Base-by-base conservation (phyloP, 2,329 filamentous ascomycete species). In the Blastomyces silverae region DNA sequence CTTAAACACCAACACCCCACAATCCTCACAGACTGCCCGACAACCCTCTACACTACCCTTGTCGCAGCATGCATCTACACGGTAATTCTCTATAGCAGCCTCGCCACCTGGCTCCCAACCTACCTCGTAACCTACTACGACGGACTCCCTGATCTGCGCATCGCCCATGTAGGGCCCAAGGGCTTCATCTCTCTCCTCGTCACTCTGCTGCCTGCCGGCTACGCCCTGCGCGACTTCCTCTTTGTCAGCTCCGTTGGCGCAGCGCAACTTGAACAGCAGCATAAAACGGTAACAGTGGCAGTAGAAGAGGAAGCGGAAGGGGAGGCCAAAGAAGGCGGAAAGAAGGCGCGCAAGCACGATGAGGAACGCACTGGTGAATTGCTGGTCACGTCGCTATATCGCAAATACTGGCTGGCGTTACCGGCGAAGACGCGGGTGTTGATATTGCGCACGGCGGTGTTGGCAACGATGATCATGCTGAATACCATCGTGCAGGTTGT, bases 91-190 rank as follows among this genome's bases (percentile, higher is more conserved):
- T 90, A 89, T 71, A 77, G 84, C 62, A 86, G 88, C 63, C 87
- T 89, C 75, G 82, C 83, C 65, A 87, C 87, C 20, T 87, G 87
- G 77, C 83, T 96, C 20, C 90, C 91, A 7, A 77, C 80, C 31
- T 85, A 85, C 71, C 81, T 97, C n/a, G 84, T 92, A 62, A 79
- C 86, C 39, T 84, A 93, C 79, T 96, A 96, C 72, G 79, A 83
- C n/a, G 83, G 82, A 64, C 82, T 97, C 62, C 80, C 84, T 7
- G 88, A 86, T 39, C 80, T 97, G 60, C 83, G 85, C 67, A 81
- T 84, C 15, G 89, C 87, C 2, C 86, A 93, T 73, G 79, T 83
- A 28, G 84, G 88, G 13, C 84, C 84, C 1, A 84, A 86, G 48
- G 75, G 75, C 13, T 72, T 81, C 10, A 77, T 79, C 1, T 69